Conservation (phyloP, 2,329 filamentous ascomycete genomes). For the Aspergillus intermedius region DNA sequence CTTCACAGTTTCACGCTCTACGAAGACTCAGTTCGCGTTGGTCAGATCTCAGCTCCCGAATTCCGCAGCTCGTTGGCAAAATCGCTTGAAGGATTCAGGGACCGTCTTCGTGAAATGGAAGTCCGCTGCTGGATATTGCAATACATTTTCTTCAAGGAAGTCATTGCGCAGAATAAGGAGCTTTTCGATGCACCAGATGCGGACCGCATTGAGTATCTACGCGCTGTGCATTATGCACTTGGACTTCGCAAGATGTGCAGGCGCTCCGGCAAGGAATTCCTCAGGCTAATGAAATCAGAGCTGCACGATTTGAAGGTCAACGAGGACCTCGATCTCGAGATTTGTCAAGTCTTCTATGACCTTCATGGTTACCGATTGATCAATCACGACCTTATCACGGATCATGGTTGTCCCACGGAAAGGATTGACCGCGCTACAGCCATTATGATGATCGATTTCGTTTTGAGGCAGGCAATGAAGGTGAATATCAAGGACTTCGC, state of each 20-base stretch:
- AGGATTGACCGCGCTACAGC: slow-evolving; percentile 75
- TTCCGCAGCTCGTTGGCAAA: slow-evolving; percentile 43
- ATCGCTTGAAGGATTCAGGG: slow-evolving; percentile 47
- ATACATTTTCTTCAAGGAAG: slow-evolving; percentile 72
- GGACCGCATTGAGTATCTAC: slow-evolving; percentile 71
- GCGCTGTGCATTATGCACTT: slow-evolving; percentile 74
- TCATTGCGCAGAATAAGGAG: slow-evolving; percentile 59
- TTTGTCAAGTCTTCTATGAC: slow-evolving; percentile 78
- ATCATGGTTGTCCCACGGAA: slow-evolving; percentile 74
- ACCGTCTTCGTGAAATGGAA: slow-evolving; percentile 77
- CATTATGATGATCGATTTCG: slow-evolving; percentile 72
- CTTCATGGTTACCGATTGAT: slow-evolving; percentile 74
- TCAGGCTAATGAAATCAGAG: slow-evolving; percentile 83
- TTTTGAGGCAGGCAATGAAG: slow-evolving; percentile 71
- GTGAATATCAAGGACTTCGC: slow-evolving; percentile 86
- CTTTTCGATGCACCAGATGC: slow-evolving; percentile 61
- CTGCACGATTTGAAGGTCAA: slow-evolving; percentile 68
- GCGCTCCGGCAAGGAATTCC: slow-evolving; percentile 74
- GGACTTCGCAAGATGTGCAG: slow-evolving; percentile 83
- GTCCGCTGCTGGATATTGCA: slow-evolving; percentile 82
- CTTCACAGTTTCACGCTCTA: slow-evolving; percentile 74
- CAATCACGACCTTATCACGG: slow-evolving; percentile 60
- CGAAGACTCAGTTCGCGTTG: slow-evolving; percentile 79
- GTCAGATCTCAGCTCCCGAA: slow-evolving; percentile 58
- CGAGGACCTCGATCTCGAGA: slow-evolving; percentile 77